Evolutionary conservation across 1,139 yeast species (phyloP), one percentile per base, ranked within the genome.

Genomic region (Candida neerlandica): DNA sequence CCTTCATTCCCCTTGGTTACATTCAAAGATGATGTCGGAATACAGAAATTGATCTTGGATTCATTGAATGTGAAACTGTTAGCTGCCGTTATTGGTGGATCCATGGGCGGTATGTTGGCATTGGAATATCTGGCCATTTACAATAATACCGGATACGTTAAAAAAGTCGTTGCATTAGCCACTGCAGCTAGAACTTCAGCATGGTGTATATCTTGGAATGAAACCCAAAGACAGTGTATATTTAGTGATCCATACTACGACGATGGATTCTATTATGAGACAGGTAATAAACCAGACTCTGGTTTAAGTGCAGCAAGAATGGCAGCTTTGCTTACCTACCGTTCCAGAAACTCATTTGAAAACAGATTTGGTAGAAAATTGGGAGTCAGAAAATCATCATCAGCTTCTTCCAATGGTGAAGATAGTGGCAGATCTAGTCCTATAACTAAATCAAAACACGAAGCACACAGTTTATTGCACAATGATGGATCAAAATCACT

Each of bases 51-150:
- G 50, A 85, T 94, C 5, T 73, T 94, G 49, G 85, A 81, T 55
- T 90, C 89, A 26, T 70, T 94, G 46, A 90, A 88, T 0, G 89
- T 94, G 26, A 78, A 77, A 50, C 80, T 83, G 49, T 73, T 94
- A 38, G 97, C 98, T 1, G 81, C 86, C 45, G 96, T 89, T 4
- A 81, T 94, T 50, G 99, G 99, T 29, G 99, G 99, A 0, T 92
- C 98, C 27, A 94, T 94, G 99, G 99, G 99, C 35, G 99, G 99
- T n/a, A 94, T 94, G 99, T 71, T 91, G 47, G 92, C 94, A 0
- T 71, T 94, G 56, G 99, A 94, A 65, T 94, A 92, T 77, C 74
- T 77, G 11, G 67, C 78, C 61, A 84, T 87, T 2, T 87, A 82
- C 62, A 87, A 81, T 57, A 87, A 89, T n/a, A 70, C 78, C 1